phyloP scores from a whole-genome alignment of 257 asterid genomes.

The Pogostemon cablin region DNA sequence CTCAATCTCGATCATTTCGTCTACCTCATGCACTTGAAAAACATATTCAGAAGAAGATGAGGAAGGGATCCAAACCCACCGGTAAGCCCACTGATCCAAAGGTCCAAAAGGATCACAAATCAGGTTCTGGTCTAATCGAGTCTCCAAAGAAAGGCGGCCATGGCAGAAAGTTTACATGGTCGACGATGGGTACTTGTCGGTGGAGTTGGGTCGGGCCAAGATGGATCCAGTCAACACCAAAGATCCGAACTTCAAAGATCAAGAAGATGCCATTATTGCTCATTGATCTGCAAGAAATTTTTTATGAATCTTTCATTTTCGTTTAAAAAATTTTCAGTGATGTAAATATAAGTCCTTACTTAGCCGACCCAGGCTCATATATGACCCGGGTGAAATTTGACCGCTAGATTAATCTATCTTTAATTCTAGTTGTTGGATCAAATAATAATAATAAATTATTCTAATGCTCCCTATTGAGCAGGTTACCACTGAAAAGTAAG shows the following conservation, averaged over 20 bases:
- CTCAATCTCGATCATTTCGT: too few species aligned
- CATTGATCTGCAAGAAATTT: slow-evolving; percentile 2
- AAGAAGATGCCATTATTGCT: slow-evolving; percentile 26
- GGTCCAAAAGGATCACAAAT: slow-evolving; percentile 52
- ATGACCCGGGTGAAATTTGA: too few species aligned
- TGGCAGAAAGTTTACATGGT: slow-evolving; percentile 87
- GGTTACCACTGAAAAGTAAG: too few species aligned
- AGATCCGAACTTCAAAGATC: slow-evolving; percentile 66
- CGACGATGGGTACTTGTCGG: slow-evolving; percentile 71
- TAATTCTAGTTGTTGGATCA: too few species aligned
- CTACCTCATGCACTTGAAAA: too few species aligned
- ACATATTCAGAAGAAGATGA: slow-evolving; percentile 37
- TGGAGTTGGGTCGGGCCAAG: slow-evolving; percentile 47
- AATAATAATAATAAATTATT: too few species aligned
- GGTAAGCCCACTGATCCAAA: slow-evolving; percentile 38
- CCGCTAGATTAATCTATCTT: too few species aligned
- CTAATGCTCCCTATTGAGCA: too few species aligned
- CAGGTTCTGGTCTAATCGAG: slow-evolving; percentile 65
- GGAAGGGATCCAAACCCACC: slow-evolving; percentile 40
- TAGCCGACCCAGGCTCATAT: too few species aligned
- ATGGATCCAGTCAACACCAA: slow-evolving; percentile 52
- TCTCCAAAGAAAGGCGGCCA: slow-evolving; percentile 90
- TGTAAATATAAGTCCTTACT: too few species aligned
- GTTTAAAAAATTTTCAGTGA: too few species aligned
- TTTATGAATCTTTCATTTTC: too few species aligned